Base-by-base conservation (phyloP, 140 eudicot genomes). In the Anethum foeniculum region DNA sequence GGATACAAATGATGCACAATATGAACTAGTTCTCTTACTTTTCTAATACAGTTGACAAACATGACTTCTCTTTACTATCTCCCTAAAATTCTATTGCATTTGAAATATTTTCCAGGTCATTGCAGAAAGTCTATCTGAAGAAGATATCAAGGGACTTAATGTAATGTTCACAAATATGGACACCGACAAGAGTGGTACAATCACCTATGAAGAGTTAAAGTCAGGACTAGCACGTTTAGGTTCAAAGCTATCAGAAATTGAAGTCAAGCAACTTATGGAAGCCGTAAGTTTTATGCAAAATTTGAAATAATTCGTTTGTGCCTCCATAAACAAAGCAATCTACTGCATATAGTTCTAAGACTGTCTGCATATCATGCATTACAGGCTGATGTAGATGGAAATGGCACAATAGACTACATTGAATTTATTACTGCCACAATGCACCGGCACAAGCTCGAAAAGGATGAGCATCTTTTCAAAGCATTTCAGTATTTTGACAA, bases 221-320 rank as follows among this genome's bases (percentile, higher is more conserved):
- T 83, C 88, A 6, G 97, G 98, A 58, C 84, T 93, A 81, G 92
- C 97, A 68, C 87, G 91, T 71, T 90, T 93, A 1, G 97, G 97
- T 13, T 91, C 96, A 19, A 90, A 87, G 88, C 90, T 93, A 58
- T 86, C 95, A 36, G 92, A 93, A 82, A 77, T 85, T 21, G 97
- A 93, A 91, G 97, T 93, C 28, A 75, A 89, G 85, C 95, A 93
- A 85, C 94, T 93, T 43, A 93, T 91, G 97, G 98, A 91, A 83
- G 98, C 98, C 12, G 97, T 93, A 87, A 85, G 89, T 77, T 74
- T 34, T 47, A 11, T 15, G 4, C 4, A n/a, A 39, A 49, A 80
- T 69, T 43, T 1, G 48, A 19, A 7, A 69, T 67, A n/a, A 71
- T 52, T 32, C 13, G 54, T 73, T 7, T 72, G 9, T 41, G 9